Conservation (phyloP, 2,329 filamentous ascomycete genomes). For the Dactylellina parvicollis region DNA sequence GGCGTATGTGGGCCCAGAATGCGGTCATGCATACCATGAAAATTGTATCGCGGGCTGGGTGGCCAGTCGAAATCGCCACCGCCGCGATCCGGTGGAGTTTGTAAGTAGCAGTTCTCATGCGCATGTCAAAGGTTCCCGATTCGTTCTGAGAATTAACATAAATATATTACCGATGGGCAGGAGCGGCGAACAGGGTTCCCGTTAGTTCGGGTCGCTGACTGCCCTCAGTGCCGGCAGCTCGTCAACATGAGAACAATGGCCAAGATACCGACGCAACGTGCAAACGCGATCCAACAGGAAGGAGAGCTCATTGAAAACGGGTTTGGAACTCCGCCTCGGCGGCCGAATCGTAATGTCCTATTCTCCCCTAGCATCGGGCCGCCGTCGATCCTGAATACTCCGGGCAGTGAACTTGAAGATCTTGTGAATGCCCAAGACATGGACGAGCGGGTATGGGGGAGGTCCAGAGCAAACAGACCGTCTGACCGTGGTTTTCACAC, state of each 20-base stretch:
- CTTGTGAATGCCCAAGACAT: slow-evolving; percentile 18
- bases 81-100: slow-evolving; percentile 24
- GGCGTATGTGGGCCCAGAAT: slow-evolving; percentile 10
- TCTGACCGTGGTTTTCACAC: slow-evolving; percentile 9
- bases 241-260: slow-evolving; percentile 28
- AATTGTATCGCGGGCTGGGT: slow-evolving; percentile 23
- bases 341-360: background rate
- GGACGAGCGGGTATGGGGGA: slow-evolving; percentile 6
- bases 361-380: slow-evolving; percentile 8
- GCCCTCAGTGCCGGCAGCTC: slow-evolving; percentile 16
- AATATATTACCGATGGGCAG: background rate
- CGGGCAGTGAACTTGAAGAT: slow-evolving; percentile 33
- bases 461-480: background rate
- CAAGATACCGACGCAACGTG: slow-evolving; percentile 7
- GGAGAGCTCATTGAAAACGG: background rate
- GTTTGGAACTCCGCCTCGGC: background rate
- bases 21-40: slow-evolving; percentile 26
- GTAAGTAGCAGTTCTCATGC: slow-evolving; percentile 32
- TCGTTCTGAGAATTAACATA: background rate
- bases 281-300: background rate
- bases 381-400: slow-evolving; percentile 11
- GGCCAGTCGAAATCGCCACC: background rate
- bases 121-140: too few relatives aligned
- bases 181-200: slow-evolving; percentile 15
- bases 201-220: slow-evolving; percentile 13